Percentiles rank a stretch among this genome's conserved stretches.
These are phyloP conservation scores for Scedosporium apiospermum DNA, from an alignment of 2,329 filamentous ascomycete species.

Conservation along the genomic window DNA sequence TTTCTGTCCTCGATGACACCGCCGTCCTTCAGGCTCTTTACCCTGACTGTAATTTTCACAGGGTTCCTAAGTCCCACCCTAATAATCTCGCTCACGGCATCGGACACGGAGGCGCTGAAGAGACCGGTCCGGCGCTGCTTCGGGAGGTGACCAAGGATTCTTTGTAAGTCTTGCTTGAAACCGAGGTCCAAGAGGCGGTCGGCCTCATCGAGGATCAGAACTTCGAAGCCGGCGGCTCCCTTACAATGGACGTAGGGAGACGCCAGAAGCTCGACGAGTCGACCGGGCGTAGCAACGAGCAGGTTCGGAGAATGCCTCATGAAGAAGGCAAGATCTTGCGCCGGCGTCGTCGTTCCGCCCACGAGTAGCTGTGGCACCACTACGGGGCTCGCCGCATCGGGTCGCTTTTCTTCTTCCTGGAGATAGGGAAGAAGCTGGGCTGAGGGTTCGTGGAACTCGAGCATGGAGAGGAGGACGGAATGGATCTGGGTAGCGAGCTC, in stretches of 20 bases:
- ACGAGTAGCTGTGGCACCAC: constrained; percentile 82
- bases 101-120: constrained; percentile 92
- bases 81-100: constrained; percentile 88
- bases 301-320: constrained; percentile 79
- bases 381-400: constrained; percentile 33
- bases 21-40: constrained; percentile 63
- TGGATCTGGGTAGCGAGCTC: constrained; percentile 90
- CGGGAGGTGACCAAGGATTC: constrained; percentile 72
- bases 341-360: constrained; percentile 67
- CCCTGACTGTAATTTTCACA: constrained; percentile 88
- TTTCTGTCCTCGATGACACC: constrained; percentile 65
- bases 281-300: constrained; percentile 81
- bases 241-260: constrained; percentile 83
- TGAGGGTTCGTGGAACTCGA: constrained; percentile 77
- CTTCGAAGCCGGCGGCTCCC: constrained; percentile 73
- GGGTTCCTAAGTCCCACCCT: constrained; percentile 87
- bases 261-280: constrained; percentile 76
- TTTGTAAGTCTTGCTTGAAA: constrained; percentile 84
- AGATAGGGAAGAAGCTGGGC: constrained; percentile 51
- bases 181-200: constrained; percentile 87
- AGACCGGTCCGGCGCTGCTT: constrained; percentile 90
- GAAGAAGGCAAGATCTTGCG: constrained; percentile 80
- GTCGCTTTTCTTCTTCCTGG: constrained; percentile 48
- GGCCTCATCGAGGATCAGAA: constrained; percentile 88
- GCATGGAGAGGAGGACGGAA: constrained; percentile 63